Base-by-base conservation (phyloP, 148 eudicot species). In the Arctostaphylos glauca region DNA sequence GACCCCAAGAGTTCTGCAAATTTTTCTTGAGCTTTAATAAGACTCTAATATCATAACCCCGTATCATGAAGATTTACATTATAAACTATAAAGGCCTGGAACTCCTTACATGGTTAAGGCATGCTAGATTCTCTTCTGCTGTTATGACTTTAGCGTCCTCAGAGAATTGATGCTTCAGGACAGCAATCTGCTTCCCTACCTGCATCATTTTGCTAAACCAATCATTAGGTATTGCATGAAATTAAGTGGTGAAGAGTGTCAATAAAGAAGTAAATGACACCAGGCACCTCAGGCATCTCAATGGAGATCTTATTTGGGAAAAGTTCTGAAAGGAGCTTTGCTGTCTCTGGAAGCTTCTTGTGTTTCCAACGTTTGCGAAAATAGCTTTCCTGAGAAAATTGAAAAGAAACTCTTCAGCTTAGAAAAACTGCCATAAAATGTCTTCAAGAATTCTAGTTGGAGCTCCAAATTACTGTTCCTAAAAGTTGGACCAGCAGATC, bases 271-370 rank as follows among this genome's bases (percentile, higher is more conserved):
- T 46, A n/a, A 74, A 7, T 10, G 13, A 86, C 91, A 85, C 47
- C 47, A 23, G 54, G 25, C 54, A 94, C 98, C 96, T 94, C 93
- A 43, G 96, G 98, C 91, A 90, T 82, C 84, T 94, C 91, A 87
- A 94, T 89, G 56, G 90, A 83, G n/a, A 94, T 96, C 89, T 93
- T 91, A 76, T 94, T 94, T 6, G 96, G 96, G 44, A 94, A 93
- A 84, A 94, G 96, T 77, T 89, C 89, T 55, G 93, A 83, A 15
- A 94, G 88, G 77, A 88, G 89, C 85, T 89, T 94, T 66, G 90
- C 83, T 75, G 92, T 76, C 83, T 89, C 87, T 52, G 98, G 81
- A 82, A 88, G 84, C n/a, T 94, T 94, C 85, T 90, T 91, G 25
- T 92, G 89, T 80, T 88, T 90, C 48, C 92, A 94, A 86, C 89